phyloP scores from a whole-genome alignment of 257 asterid genomes.

The Verbena officinalis region DNA sequence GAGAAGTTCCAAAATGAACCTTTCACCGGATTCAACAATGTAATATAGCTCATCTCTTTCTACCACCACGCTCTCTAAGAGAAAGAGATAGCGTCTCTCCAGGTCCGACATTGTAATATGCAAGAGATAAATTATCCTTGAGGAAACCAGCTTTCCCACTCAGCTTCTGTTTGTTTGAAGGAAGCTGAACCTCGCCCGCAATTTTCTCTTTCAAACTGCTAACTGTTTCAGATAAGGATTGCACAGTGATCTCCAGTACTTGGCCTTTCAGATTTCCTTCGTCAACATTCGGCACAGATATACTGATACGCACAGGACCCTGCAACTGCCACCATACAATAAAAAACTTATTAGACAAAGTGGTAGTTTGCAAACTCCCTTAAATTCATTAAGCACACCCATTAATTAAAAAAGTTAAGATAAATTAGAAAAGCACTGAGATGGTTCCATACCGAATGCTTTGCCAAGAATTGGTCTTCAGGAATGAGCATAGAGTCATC shows the following conservation, averaged over 20 bases:
- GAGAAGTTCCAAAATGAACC: constrained; percentile 41
- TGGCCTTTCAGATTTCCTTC: constrained; percentile 94
- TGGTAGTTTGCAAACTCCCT: no score
- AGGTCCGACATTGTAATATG: constrained; percentile 77
- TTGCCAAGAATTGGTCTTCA: constrained; percentile 84
- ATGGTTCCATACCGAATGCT: constrained; percentile 55
- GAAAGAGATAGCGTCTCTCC: constrained; percentile 81
- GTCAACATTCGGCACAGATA: constrained; percentile 81
- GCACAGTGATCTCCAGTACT: constrained; percentile 74
- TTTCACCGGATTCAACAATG: constrained; percentile 29
- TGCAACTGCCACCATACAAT: constrained; percentile 44
- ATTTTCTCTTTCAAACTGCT: constrained; percentile 92
- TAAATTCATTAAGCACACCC: not conserved
- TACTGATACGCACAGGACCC: constrained; percentile 77
- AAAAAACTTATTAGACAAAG: constrained; percentile 9
- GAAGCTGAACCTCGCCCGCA: constrained; percentile 91
- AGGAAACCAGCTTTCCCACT: constrained; percentile 99
- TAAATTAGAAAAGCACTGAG: not conserved
- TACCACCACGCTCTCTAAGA: constrained; percentile 98
- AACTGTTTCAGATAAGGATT: constrained; percentile 78
- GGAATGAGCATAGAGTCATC: constrained; percentile 84
- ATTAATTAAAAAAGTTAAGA: not conserved
- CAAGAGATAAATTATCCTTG: constrained; percentile 93
- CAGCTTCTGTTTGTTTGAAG: constrained; percentile 92
- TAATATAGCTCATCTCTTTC: constrained; percentile 75